Evolutionary conservation across 805 yeast genomes (phyloP), one percentile per base, ranked within the genome.

Genomic region (Metschnikowia chrysomelidarum): DNA sequence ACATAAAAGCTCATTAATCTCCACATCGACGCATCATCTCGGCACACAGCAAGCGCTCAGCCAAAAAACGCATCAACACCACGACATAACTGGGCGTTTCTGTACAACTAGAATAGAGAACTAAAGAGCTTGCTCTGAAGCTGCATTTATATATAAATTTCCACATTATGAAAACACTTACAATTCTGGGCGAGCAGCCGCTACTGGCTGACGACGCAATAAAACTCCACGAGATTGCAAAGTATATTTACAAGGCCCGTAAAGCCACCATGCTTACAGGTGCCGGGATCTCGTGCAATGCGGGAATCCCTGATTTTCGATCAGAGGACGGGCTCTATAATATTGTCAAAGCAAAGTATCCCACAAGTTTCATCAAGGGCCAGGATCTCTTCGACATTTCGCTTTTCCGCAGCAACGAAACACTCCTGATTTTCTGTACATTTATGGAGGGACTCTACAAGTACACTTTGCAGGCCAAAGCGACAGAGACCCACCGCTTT

Each of bases 271-370:
- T 85, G 4, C 66, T 89, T 36, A 88, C 96, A 0, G 98, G 98
- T 6, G 98, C 98, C 2, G 98, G 98, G 1, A 87, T 91, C 40
- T 87, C 96, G 11, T 87, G 96, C 56, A 87, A 85, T 55, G 97
- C 98, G 1, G 98, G 98, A 0, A 93, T 91, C 30, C 98, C 98
- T 3, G 98, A 91, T 56, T 89, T 89, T 57, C 71, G 98, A 37
- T 84, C 95, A 4, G 67, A 80, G 7, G 76, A 82, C 47, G 98
- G 98, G 2, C 70, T 89, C 7, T 89, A 91, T 62, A 79, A 82
- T 41, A 56, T 79, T 60, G 85, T 82, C 20, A 86, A 82, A 53
- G 57, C 62, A 13, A 75, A 75, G 44, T 73, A 76, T 47, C 83
- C 89, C 1, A 71, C 69, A 26, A 66, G 74, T 8, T 71, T 82